Evolutionary conservation across 176 grass and related monocot genomes (phyloP).

Genomic region (Oryza coarctata): DNA sequence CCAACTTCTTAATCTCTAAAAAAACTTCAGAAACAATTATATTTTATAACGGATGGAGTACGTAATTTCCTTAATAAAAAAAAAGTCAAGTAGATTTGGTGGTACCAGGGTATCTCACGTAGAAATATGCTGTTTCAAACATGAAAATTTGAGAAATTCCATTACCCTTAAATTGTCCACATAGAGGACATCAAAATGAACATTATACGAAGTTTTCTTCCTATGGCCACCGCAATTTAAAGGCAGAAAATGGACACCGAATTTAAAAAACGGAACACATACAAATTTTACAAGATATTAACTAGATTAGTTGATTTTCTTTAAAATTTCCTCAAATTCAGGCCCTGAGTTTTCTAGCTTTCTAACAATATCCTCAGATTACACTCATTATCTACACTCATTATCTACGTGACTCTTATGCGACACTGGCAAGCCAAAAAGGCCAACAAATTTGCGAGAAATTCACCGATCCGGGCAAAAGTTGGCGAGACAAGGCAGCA

Average conservation of each 20-base stretch:
- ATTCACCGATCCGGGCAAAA: constrained; percentile 24
- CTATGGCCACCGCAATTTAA: not conserved
- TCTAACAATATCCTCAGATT: not conserved
- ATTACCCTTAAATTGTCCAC: not conserved
- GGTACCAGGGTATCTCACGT: not conserved
- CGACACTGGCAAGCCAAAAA: constrained; percentile 5
- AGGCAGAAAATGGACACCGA: not conserved
- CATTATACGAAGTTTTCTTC: not conserved
- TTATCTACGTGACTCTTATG: constrained; percentile 9
- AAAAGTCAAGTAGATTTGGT: not conserved
- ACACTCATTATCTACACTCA: not conserved
- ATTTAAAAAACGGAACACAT: not conserved
- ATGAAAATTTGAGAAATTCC: not conserved
- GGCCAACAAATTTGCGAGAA: not conserved
- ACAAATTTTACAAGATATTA: not conserved
- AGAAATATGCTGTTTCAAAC: not conserved
- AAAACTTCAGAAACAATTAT: no score
- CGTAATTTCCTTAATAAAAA: no score
- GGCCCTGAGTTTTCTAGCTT: not conserved
- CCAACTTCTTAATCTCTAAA: no score
- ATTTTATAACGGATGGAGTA: no score
- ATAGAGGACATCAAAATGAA: not conserved
- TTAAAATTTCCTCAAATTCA: not conserved
- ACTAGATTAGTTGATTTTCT: not conserved
- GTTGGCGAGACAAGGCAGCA: constrained; percentile 23